Evolutionary conservation across 1,139 yeast species (phyloP), one percentile per base, ranked within the genome.

Genomic region (Magnusiomyces ingens): DNA sequence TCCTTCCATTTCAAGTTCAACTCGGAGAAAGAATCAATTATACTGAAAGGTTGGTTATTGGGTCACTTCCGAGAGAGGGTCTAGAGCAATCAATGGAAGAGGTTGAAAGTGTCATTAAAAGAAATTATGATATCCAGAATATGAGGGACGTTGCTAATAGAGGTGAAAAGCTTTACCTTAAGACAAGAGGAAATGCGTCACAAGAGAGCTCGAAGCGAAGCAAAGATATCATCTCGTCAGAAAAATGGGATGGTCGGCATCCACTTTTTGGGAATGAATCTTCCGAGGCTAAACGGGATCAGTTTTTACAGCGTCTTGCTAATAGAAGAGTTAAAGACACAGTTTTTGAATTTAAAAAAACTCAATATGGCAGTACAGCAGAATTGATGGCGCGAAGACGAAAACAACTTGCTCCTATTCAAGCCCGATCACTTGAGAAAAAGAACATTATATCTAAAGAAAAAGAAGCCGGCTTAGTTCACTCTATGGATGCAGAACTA

Each of bases 241-340:
- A 68, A n/a, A 90, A 86, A 2, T 94, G 98, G 98, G 96, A 91
- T 67, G 90, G 80, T 36, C 93, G 86, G 62, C 91, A 89, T 69
- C 69, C 89, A 43, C 67, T 85, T 53, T 88, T 88, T 69, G 94
- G 94, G 22, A 19, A 26, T n/a, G 62, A 60, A 19, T 60, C 62
- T 42, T 60, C 64, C 6, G 58, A 59, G 1, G 52, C 77, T 53
- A 97, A 90, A 65, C 87, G 90, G 66, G 78, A 87, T 48, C 79
- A 72, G 18, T 83, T 93, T 63, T 75, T 94, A 60, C 85, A 81
- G 12, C 81, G 82, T 62, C 74, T 94, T 56, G 79, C 80, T 53
- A 79, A 87, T 61, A 68, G 76, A 52, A 58, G 49, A 26, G 54
- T 55, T 44, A 63, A 87, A 64, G 98, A 93, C 66, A 94, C 99